phyloP scores from a whole-genome alignment of 2,329 filamentous ascomycete species.

The Fusarium gaditjirri region DNA sequence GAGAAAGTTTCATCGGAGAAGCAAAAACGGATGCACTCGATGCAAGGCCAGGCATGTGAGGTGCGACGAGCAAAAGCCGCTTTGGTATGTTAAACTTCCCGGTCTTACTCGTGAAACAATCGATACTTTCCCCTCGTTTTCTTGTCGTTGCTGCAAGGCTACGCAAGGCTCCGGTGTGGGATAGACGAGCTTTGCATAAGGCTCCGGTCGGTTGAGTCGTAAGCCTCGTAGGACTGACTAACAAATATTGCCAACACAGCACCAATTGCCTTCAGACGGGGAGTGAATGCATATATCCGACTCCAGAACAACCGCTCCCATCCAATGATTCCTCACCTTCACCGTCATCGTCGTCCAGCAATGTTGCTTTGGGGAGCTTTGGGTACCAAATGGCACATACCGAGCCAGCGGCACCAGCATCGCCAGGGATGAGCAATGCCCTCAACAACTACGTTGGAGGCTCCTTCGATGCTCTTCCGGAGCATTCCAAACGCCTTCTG shows the following conservation, averaged over 20 bases:
- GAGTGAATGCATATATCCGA: conserved; percentile 54
- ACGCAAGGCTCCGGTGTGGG: conserved; percentile 24
- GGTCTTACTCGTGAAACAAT: conserved; percentile 20
- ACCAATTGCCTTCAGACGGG: conserved; percentile 59
- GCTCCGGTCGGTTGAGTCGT: conserved; percentile 8
- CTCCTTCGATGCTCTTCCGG: conserved; percentile 47
- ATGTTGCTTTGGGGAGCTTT: conserved; percentile 13
- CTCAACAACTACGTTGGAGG: conserved; percentile 48
- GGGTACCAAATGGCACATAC: conserved; percentile 28
- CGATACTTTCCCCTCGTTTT: conserved; percentile 24
- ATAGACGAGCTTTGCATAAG: conserved; percentile 41
- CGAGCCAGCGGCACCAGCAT: conserved; percentile 25
- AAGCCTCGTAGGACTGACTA: conserved; percentile 30
- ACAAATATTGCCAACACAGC: conserved; percentile 46
- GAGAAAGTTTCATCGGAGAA: conserved; percentile 52
- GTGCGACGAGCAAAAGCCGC: conserved; percentile 57
- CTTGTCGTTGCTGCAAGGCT: conserved; percentile 36
- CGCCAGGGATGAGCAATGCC: conserved; percentile 34
- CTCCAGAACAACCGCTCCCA: conserved; percentile 39
- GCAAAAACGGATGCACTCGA: conserved; percentile 52
- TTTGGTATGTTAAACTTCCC: conserved; percentile 53
- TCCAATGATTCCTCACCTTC: conserved; percentile 41
- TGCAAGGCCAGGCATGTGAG: conserved; percentile 56
- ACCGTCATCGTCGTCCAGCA: conserved; percentile 33
- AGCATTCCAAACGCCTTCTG: conserved; percentile 46